A percentile compares a stretch with the other conserved stretches of the same genome.
Conservation (phyloP, 805 yeast genomes). For the Pichia deserticola region DNA sequence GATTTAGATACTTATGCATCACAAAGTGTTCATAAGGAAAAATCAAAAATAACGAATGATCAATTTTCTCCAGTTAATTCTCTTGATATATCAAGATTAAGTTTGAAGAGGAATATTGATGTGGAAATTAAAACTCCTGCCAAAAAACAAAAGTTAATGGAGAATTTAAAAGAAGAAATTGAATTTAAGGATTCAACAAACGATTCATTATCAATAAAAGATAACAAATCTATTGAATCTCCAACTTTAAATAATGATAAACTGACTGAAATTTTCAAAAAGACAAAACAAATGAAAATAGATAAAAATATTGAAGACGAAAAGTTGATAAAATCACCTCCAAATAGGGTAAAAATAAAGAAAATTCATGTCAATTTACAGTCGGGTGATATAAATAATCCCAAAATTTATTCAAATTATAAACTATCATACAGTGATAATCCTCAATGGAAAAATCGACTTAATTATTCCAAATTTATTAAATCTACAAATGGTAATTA, state of each 20-base stretch:
- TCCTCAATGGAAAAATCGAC: conserved; percentile 15
- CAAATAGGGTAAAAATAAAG: conserved; percentile 6
- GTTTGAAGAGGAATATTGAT: not conserved
- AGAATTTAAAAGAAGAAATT: not conserved
- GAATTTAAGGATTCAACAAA: too few species aligned
- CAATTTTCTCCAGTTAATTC: not conserved
- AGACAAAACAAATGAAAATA: conserved; percentile 13
- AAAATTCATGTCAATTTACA: conserved; percentile 9
- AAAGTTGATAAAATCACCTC: not conserved
- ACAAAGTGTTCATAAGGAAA: not conserved
- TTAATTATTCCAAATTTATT: conserved; percentile 14
- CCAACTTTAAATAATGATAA: not conserved
- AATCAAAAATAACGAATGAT: not conserved
- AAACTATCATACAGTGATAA: conserved; percentile 1
- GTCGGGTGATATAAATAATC: not conserved
- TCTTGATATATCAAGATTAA: not conserved
- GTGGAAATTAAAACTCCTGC: not conserved
- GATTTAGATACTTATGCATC: conserved; percentile 4
- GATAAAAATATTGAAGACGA: conserved; percentile 3
- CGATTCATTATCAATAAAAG: not conserved
- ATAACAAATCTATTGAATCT: not conserved
- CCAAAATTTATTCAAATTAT: not conserved
- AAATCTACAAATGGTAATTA: conserved; percentile 8
- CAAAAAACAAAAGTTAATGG: not conserved
- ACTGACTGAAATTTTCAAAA: conserved; percentile 9